phyloP scores from a whole-genome alignment of 1,284 basidiomycete genomes.

The Microbotryum lychnidis-dioicae region DNA sequence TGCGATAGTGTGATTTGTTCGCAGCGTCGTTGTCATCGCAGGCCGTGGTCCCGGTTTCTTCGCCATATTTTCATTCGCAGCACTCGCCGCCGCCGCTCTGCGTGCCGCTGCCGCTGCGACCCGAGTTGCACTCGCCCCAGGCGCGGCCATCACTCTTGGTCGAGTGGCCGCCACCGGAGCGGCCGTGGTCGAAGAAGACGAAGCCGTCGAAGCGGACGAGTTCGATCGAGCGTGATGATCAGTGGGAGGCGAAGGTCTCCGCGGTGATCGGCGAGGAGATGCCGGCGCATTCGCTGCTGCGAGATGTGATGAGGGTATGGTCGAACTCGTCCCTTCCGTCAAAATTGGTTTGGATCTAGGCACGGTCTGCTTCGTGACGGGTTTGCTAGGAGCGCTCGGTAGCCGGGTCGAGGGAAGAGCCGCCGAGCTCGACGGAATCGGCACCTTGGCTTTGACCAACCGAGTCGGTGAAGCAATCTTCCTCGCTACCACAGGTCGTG shows the following conservation, averaged over 20 bases:
- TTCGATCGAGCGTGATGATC: too few species aligned
- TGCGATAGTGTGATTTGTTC: too few species aligned
- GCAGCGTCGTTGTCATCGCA: not conserved
- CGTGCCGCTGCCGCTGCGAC: not conserved
- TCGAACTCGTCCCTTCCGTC: not conserved
- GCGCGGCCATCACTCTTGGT: not conserved
- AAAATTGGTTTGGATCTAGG: too few species aligned
- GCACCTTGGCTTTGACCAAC: not conserved
- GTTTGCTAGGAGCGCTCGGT: not conserved
- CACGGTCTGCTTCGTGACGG: not conserved
- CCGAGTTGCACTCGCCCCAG: not conserved
- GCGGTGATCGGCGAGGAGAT: not conserved
- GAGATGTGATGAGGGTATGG: not conserved
- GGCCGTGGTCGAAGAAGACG: not conserved
- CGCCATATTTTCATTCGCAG: not conserved
- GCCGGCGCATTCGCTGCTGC: not conserved
- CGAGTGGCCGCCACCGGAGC: not conserved
- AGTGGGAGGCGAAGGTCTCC: too few species aligned
- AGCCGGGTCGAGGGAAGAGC: not conserved
- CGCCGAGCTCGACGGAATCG: not conserved
- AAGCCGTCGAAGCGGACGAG: too few species aligned
- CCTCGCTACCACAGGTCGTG: too few species aligned
- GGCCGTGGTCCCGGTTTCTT: not conserved
- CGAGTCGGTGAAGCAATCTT: too few species aligned
- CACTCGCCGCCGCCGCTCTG: not conserved